Conservation (phyloP, 2,329 filamentous ascomycete species). For the Fusarium succisae region DNA sequence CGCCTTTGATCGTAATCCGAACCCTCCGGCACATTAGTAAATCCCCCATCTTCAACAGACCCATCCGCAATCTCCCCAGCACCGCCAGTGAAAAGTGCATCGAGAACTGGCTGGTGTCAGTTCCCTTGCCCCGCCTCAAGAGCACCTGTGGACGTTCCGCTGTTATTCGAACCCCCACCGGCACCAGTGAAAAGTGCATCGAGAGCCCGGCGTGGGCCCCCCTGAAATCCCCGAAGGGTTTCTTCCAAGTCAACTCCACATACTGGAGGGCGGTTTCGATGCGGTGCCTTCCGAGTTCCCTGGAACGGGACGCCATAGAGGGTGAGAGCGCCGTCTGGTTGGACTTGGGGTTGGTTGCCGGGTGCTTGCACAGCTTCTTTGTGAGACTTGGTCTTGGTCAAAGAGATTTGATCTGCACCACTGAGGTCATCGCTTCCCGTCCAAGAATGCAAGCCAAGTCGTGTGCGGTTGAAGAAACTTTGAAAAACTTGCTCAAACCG, state of each 20-base stretch:
- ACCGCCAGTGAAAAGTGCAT: background rate
- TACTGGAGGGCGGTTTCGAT: background rate
- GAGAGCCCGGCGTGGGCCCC: background rate
- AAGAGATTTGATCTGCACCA: background rate
- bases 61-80: background rate
- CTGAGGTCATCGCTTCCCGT: background rate
- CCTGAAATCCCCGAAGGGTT: background rate
- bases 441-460: constrained; percentile 8
- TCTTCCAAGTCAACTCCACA: background rate
- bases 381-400: too few species aligned
- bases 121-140: too few species aligned
- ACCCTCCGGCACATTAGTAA: background rate
- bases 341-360: background rate
- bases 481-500: background rate
- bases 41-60: background rate
- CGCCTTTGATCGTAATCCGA: background rate
- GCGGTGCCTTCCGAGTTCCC: background rate
- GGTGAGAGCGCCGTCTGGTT: background rate
- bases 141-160: too few species aligned
- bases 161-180: too few species aligned
- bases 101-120: background rate
- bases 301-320: background rate
- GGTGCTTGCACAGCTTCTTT: background rate
- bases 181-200: background rate
- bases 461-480: background rate